phyloP scores from a whole-genome alignment of 768 basidiomycete genomes.

The Lactarius deliciosus region DNA sequence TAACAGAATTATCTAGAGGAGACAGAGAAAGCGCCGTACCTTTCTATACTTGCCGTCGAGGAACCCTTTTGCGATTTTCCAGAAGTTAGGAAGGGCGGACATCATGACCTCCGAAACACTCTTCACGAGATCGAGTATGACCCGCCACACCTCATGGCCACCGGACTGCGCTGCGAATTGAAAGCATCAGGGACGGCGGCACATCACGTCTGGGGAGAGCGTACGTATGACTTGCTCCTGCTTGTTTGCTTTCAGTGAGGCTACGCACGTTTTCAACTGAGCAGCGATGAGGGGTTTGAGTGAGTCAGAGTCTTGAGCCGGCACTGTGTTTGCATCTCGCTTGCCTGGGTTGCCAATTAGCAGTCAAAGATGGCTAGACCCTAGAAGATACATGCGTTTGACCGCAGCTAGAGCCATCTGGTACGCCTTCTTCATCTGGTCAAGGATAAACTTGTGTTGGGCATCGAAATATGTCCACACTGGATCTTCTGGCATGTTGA shows the following conservation, averaged over 20 bases:
- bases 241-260: conserved; percentile 62
- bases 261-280: conserved; percentile 61
- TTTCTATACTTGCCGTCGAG: conserved; percentile 92
- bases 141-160: conserved; percentile 80
- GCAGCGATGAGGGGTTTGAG: conserved; percentile 47
- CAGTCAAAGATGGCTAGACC: neutral
- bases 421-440: conserved; percentile 68
- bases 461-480: conserved; percentile 95
- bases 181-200: neutral
- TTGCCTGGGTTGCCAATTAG: conserved; percentile 40
- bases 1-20: neutral
- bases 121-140: conserved; percentile 76
- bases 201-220: conserved; percentile 21
- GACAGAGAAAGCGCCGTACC: conserved; percentile 42
- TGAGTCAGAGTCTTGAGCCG: conserved; percentile 39
- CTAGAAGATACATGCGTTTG: conserved; percentile 41
- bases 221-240: conserved; percentile 61
- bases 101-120: conserved; percentile 83
- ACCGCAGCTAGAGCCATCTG: conserved; percentile 51
- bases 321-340: conserved; percentile 44
- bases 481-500: conserved; percentile 85
- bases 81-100: conserved; percentile 86
- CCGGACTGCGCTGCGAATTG: conserved; percentile 57
- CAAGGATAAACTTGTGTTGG: conserved; percentile 84
- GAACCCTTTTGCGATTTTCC: conserved; percentile 87